Base-by-base conservation (phyloP, 1,284 basidiomycete genomes). In the Trametes sp. region DNA sequence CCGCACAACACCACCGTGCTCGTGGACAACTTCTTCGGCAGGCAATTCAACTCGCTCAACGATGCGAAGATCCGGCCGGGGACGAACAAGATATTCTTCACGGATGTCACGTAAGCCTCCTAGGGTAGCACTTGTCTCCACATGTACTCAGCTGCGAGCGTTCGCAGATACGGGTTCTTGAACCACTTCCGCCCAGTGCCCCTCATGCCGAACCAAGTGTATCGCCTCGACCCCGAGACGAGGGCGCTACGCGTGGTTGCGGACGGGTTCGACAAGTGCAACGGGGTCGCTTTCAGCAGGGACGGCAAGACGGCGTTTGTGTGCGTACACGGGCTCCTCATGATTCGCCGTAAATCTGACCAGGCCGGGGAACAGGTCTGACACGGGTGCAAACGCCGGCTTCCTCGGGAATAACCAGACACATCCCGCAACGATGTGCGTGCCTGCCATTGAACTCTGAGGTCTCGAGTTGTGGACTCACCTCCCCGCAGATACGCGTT, bases 41-140 rank as follows among this genome's bases (percentile, higher is more conserved):
- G 90, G 10, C 90, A 93, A 70, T 95, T 94, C 78, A 93, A 91
- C 76, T 90, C 90, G 1, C 76, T 93, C 56, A 93, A 94, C 73
- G 93, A 95, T 71, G 78, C 89, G 61, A 92, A 89, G 69, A 79
- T 93, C 4, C 88, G 92, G 62, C 88, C 88, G 0, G 70, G 65
- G n/a, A 87, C 81, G 54, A 84, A 84, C 16, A 84, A 82, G 51
- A 72, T 92, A 11, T 92, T 88, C 76, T 92, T 92, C 76, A 90
- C 88, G 0, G 93, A 94, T 72, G 81, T 83, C 8, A 79, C 76
- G 86, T 92, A 54, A 19, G 57, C 14, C n/a, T n/a, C 24, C 14
- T 9, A 10, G 68, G 42, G 84, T 80, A 33, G 11, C n/a, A 7
- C 19, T 13, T 14, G 1, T 19, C 2, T 24, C 19, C 28, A 29